Percentiles rank a stretch among this genome's conserved stretches.
Evolutionary conservation across 176 grass and related monocot species (phyloP).

Genomic region (Hsuehochloa calcarea): DNA sequence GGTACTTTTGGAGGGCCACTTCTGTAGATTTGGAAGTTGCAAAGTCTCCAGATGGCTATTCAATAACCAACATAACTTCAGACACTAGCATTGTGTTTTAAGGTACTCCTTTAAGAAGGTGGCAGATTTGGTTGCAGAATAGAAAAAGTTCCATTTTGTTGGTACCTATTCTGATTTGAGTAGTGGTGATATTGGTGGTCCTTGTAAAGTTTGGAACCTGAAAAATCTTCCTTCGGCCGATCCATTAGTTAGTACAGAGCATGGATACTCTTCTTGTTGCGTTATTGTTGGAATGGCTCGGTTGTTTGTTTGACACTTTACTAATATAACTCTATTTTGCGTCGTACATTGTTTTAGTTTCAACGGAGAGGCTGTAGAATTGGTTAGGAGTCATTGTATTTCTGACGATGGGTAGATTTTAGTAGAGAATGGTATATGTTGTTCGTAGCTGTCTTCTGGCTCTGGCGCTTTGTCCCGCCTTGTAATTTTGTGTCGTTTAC

Average conservation of each 20-base stretch:
- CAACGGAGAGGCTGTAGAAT: neutral
- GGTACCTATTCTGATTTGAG: neutral
- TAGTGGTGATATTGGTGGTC: neutral
- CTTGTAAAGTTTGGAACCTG: neutral
- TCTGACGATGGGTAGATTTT: neutral
- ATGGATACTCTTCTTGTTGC: neutral
- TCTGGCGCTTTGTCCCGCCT: neutral
- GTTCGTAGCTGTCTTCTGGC: neutral
- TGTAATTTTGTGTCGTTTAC: neutral
- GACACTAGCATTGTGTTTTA: neutral
- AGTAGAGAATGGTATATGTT: neutral
- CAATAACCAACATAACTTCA: neutral
- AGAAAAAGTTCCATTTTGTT: neutral
- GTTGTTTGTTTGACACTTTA: neutral
- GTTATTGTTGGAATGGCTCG: neutral
- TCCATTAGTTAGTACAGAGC: neutral
- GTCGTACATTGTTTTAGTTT: neutral
- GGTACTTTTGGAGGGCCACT: neutral
- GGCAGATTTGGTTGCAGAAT: neutral
- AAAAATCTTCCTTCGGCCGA: neutral
- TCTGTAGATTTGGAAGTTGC: constrained; percentile 13
- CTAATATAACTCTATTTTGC: neutral
- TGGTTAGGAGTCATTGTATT: neutral
- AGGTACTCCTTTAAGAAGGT: neutral
- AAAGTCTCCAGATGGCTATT: neutral